Evolutionary conservation across 2,329 filamentous ascomycete genomes (phyloP).

Genomic region (Fusarium chaquense): DNA sequence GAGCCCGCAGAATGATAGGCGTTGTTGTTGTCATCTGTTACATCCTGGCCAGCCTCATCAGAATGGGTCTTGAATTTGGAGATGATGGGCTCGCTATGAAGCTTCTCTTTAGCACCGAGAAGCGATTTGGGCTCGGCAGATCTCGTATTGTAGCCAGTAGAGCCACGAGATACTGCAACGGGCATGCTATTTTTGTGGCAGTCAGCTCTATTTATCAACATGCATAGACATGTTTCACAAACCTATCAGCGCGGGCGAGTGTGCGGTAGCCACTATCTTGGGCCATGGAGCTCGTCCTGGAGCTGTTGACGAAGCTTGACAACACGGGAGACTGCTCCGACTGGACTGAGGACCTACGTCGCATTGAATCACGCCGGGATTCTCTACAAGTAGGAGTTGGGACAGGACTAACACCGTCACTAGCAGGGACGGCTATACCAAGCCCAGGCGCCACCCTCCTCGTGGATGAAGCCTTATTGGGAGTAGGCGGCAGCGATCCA

Average conservation of each 20-base stretch:
- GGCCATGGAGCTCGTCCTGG: conserved; percentile 32
- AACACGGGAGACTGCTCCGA: conserved; percentile 37
- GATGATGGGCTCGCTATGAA: conserved; percentile 29
- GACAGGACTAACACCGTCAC: conserved; percentile 26
- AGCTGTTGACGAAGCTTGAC: conserved; percentile 28
- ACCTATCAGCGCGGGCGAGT: conserved; percentile 43
- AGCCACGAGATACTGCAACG: conserved; percentile 26
- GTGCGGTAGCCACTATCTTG: conserved; percentile 32
- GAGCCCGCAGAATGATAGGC: conserved; percentile 34
- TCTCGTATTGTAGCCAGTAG: conserved; percentile 38
- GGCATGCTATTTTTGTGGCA: conserved; percentile 33
- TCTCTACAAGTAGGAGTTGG: conserved; percentile 33
- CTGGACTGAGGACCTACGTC: conserved; percentile 36
- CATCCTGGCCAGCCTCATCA: conserved; percentile 35
- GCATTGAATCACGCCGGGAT: conserved; percentile 32
- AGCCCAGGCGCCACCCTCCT: conserved; percentile 30
- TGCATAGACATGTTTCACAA: conserved; percentile 22
- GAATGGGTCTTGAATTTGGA: conserved; percentile 26
- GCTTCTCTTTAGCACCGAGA: conserved; percentile 28
- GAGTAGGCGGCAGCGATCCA: conserved; percentile 43
- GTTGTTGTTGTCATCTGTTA: conserved; percentile 42
- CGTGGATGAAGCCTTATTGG: conserved; percentile 30
- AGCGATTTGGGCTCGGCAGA: conserved; percentile 33
- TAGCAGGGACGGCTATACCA: conserved; percentile 37
- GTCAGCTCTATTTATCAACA: conserved; percentile 37